Evolutionary conservation across 306 rosid genomes (phyloP), one percentile per base, ranked within the genome.

Genomic region (Ceratonia siliqua): DNA sequence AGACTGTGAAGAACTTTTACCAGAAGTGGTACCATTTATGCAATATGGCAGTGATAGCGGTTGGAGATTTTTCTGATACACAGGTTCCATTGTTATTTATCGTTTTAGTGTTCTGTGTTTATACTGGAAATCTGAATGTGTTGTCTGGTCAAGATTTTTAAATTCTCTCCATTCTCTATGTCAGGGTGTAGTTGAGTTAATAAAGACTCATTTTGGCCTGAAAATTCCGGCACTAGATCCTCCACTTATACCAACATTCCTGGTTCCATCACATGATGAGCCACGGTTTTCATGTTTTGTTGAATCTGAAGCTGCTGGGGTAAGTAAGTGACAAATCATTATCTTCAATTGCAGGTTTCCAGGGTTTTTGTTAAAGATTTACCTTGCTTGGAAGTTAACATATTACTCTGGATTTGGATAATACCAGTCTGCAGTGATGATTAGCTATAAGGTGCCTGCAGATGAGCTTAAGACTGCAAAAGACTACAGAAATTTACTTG

Each of bases 301-400:
- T 75, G 98, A 94, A 88, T 94, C 98, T 79, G 98, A 91, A 81
- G 94, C 97, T 68, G 89, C 94, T 38, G 97, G 96, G 96, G 98
- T 94, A 84, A 91, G 96, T 91, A 79, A 57, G 75, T 65, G 72
- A 79, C 63, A 5, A 68, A 32, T 81, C 73, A 38, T 81, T 62
- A 30, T 67, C 43, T 62, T 70, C 1, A 41, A 68, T 25, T 62
- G 38, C 62, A 48, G 57, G 38, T 57, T 67, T 72, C 62, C 64
- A 8, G 18, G 63, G 18, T 27, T 39, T 62, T 43, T 74, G 33
- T 64, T 27, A 17, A 55, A 12, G 52, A 57, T 11, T 35, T 55
- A 66, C 41, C 53, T 55, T 63, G 50, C 25, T 35, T 45, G 57
- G 65, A 62, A 42, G 54, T 42, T 81, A 68, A 85, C 49, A 48